Evolutionary conservation across 2,329 filamentous ascomycete genomes (phyloP).

Genomic region (Xylariaceae sp.): DNA sequence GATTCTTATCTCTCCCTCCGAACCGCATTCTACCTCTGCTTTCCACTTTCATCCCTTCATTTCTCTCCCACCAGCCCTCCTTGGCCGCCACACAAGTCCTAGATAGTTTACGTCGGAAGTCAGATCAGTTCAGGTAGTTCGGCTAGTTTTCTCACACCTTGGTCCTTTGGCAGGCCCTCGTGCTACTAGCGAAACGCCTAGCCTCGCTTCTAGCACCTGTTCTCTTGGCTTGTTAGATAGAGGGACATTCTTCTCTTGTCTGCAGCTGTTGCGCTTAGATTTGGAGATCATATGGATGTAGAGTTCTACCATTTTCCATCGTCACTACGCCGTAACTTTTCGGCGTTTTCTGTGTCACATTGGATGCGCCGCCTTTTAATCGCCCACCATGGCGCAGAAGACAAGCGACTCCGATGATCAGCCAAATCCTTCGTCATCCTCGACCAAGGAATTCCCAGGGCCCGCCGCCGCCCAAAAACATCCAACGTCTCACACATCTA

Average conservation of each 20-base stretch:
- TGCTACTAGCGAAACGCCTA: conserved; percentile 34
- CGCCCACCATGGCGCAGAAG: conserved; percentile 46
- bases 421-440: conserved; percentile 45
- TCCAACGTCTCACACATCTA: conserved; percentile 40
- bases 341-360: conserved; percentile 42
- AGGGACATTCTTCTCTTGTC: conserved; percentile 30
- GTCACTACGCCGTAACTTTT: conserved; percentile 39
- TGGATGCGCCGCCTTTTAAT: conserved; percentile 45
- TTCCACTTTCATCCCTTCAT: conserved; percentile 19
- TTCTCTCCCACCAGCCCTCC: conserved; percentile 20
- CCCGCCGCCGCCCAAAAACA: conserved; percentile 40
- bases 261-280: conserved; percentile 34
- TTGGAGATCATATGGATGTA: conserved; percentile 39
- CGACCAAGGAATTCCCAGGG: conserved; percentile 41
- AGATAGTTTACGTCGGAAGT: conserved; percentile 29
- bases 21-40: conserved; percentile 21
- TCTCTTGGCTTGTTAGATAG: conserved; percentile 33
- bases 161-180: conserved; percentile 32
- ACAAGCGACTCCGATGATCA: conserved; percentile 45
- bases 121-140: conserved; percentile 20
- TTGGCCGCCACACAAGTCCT: conserved; percentile 19
- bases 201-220: conserved; percentile 34
- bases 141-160: conserved; percentile 34
- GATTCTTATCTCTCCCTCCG: conserved; percentile 14
- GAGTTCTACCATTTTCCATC: conserved; percentile 32